A percentile compares a stretch with the other conserved stretches of the same genome.
phyloP scores from a whole-genome alignment of 2,329 filamentous ascomycete species.

The Fusarium albidum region DNA sequence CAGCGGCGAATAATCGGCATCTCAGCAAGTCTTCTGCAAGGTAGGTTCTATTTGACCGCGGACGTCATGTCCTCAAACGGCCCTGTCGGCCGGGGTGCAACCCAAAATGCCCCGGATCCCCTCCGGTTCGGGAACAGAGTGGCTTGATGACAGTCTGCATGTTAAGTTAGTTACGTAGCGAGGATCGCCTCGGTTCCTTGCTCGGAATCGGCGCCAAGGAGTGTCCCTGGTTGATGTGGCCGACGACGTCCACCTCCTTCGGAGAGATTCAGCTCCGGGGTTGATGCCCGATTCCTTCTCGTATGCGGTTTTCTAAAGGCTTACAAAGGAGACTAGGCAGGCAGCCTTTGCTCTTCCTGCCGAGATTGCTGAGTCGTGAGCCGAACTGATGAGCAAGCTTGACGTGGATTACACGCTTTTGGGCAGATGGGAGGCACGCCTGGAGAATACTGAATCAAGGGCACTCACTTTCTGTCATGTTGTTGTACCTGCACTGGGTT shows the following conservation, averaged over 20 bases:
- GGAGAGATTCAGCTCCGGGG: not conserved
- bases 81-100: slow-evolving; percentile 2
- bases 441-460: too few species aligned
- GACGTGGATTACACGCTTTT: too few species aligned
- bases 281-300: slow-evolving; percentile 5
- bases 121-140: slow-evolving; percentile 9
- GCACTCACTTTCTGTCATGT: too few species aligned
- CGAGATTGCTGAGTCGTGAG: not conserved
- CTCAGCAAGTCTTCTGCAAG: not conserved
- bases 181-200: slow-evolving; percentile 12
- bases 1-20: slow-evolving; percentile 8
- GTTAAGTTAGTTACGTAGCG: too few species aligned
- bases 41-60: slow-evolving; percentile 14
- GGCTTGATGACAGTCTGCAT: not conserved
- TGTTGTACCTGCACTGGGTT: too few species aligned
- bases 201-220: not conserved
- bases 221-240: not conserved
- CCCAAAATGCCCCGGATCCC: slow-evolving; percentile 4
- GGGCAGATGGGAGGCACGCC: too few species aligned
- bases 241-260: slow-evolving; percentile 1
- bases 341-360: not conserved
- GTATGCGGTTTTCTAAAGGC: not conserved
- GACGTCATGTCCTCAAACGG: slow-evolving; percentile 21
- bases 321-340: not conserved
- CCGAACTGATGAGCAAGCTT: not conserved